Base-by-base conservation (phyloP, 2,329 filamentous ascomycete species). In the Colletotrichum sp. region DNA sequence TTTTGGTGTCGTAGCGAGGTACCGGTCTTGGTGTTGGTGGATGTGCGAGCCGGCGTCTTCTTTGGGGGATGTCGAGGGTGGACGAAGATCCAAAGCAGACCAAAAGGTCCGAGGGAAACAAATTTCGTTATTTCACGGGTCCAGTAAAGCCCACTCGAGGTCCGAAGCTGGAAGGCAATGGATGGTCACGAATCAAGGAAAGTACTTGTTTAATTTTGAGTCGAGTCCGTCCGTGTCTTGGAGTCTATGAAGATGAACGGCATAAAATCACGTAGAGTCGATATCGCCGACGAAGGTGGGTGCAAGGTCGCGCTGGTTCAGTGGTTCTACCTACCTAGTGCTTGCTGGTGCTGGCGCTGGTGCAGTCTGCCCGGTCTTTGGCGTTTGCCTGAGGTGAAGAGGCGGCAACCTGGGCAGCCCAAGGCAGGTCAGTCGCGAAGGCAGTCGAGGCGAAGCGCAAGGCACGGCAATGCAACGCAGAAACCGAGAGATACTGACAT, bases 101-200 rank as follows among this genome's bases (percentile, higher is more conserved):
- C 30, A 27, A 39, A 72, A 57, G 22, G 25, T 12, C 19, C 32
- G 28, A 16, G 28, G 28, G 32, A 60, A 27, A 19, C 28, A 75
- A n/a, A 60, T 76, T 69, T 61, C 69, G 15, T 66, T 44, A 63
- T 52, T 36, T 55, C 25, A 4, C 30, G 69, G 69, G n/a, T 73
- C 74, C 65, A 65, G 48, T 52, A 57, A 59, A 61, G 34, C 48
- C 70, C 70, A 76, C 74, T 73, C 22, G 19, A 64, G 39, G 36
- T 27, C 72, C 48, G 52, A 63, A 39, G 61, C 48, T 13, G 65
- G 48, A 25, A 67, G 48, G 39, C 28, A 69, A 48, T 61, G 59
- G 59, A 61, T 32, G 59, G 59, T 61, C 59, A 61, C 59, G 59
- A 61, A 60, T 55, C 16, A 60, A 67, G 64, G 64, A 52, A 67